Evolutionary conservation across 2,329 filamentous ascomycete species (phyloP), one percentile per base, ranked within the genome.

Genomic region (Colletotrichum costaricense): DNA sequence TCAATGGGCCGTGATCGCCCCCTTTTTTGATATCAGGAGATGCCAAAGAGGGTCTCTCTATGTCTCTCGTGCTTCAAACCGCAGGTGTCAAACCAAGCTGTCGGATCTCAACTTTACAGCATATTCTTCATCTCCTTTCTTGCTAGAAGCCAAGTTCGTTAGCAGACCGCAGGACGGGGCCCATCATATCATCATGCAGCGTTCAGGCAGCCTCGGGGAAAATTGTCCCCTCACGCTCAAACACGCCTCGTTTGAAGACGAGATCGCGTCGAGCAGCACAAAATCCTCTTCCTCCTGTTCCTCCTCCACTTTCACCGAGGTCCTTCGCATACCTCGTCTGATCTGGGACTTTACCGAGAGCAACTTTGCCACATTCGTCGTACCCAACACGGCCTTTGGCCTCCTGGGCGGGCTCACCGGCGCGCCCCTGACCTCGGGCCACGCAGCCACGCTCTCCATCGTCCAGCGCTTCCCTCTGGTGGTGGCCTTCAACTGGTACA

Each of bases 401-500:
- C 24, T 73, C 16, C 56, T 73, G 46, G 55, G 67, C 22, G 67
- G 33, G 22, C 57, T 73, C 12, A 67, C 71, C 16, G 71, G 71
- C 33, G 19, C 24, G 67, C 71, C 67, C 19, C 62, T 73, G 70
- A 73, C 66, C 24, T 63, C 46, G 19, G 55, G 59, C 16, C 65
- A 33, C 26, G 42, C 66, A 28, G n/a, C 70, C 19, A 24, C 70
- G 24, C 58, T 73, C 30, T 49, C 55, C 14, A 33, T 71, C 42
- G 49, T 66, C 24, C 62, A 60, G 30, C 57, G 63, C 16, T 35
- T 67, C 16, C 72, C 72, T n/a, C 58, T 74, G 22, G 26, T 72
- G 5, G 58, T 79, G 16, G 62, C 72, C 28, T 79, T 77, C 76
- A 64, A 78, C 26, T 82, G 80, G 80, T 52, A 79, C 16, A 78